These are phyloP conservation scores for Tylopilus orsonianus DNA, from an alignment of 1,284 basidiomycete genomes.

Conservation along the genomic window DNA sequence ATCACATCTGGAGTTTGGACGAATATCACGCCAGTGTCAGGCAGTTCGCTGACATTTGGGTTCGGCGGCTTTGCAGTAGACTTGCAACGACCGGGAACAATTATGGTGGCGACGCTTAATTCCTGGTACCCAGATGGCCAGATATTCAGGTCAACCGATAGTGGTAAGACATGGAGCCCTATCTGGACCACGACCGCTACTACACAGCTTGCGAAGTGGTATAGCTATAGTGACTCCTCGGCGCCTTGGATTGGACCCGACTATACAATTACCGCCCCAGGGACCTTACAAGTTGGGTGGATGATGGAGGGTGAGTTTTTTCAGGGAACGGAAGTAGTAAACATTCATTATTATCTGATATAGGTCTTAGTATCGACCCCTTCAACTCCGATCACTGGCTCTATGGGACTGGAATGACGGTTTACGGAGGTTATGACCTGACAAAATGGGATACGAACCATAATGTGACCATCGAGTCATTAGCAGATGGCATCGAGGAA, in stretches of 20 bases:
- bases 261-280: slow-evolving; percentile 41
- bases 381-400: slow-evolving; percentile 68
- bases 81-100: slow-evolving; percentile 55
- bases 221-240: slow-evolving; percentile 51
- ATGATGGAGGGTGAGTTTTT: slow-evolving; percentile 46
- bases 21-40: slow-evolving; percentile 50
- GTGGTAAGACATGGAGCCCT: slow-evolving; percentile 54
- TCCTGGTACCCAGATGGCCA: slow-evolving; percentile 62
- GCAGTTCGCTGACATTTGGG: slow-evolving; percentile 45
- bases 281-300: slow-evolving; percentile 46
- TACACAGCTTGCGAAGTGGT: slow-evolving; percentile 51
- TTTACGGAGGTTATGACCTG: slow-evolving; percentile 58
- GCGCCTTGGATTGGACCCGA: slow-evolving; percentile 60
- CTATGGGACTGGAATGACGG: slow-evolving; percentile 62
- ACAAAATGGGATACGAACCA: slow-evolving; percentile 56
- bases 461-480: slow-evolving; percentile 57
- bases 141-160: slow-evolving; percentile 59
- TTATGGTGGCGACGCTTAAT: slow-evolving; percentile 69
- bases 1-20: slow-evolving; percentile 53
- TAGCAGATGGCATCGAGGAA: slow-evolving; percentile 67
- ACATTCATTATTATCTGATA: background rate
- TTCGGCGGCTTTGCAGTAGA: slow-evolving; percentile 64
- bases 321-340: too few relatives aligned
- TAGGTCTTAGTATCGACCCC: slow-evolving; percentile 56
- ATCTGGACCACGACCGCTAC: slow-evolving; percentile 56